Base-by-base conservation (phyloP, 2,329 filamentous ascomycete species). In the Diplocarpon rosae region DNA sequence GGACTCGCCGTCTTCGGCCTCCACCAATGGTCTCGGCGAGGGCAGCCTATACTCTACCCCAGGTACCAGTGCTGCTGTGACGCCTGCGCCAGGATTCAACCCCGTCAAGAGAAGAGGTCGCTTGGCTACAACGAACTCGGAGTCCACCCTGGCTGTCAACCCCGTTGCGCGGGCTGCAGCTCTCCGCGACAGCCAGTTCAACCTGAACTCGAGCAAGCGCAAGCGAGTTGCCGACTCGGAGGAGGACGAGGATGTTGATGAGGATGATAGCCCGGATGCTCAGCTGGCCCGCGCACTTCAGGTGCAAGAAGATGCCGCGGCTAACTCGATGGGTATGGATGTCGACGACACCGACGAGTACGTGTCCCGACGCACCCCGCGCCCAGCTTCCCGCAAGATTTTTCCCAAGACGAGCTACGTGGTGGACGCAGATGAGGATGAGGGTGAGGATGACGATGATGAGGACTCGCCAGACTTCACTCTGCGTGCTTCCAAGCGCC, bases 221-320 rank as follows among this genome's bases (percentile, higher is more conserved):
- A 72, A 75, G 61, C 62, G 68, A 43, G 58, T 66, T 28, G 62
- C 69, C 41, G 65, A 65, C n/a, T 62, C 72, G 49, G 62, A 35
- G 33, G 60, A 65, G 31, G 63, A 72, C 5, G 30, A 35, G 20
- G 43, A 45, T 24, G 32, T 45, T 13, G 60, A 65, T 33, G 63
- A 64, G 1, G 69, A 72, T 55, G 60, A 64, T 16, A 59, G 59
- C 5, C 53, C 59, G 2, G 72, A 75, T 58, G 73, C 70, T 11
- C 66, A 70, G 37, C 59, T 83, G 32, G 79, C 79, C 29, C 63
- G 68, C 36, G 64, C 64, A 34, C 63, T 83, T 41, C 78, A 83
- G 54, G 65, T 72, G 27, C 68, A 77, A 52, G 70, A 75, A 51
- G 73, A 73, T 16, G 52, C 58, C 9, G 56, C 49, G 20, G 45